Evolutionary conservation across 2,329 filamentous ascomycete species (phyloP).

Genomic region (Akanthomyces uredinophilus): DNA sequence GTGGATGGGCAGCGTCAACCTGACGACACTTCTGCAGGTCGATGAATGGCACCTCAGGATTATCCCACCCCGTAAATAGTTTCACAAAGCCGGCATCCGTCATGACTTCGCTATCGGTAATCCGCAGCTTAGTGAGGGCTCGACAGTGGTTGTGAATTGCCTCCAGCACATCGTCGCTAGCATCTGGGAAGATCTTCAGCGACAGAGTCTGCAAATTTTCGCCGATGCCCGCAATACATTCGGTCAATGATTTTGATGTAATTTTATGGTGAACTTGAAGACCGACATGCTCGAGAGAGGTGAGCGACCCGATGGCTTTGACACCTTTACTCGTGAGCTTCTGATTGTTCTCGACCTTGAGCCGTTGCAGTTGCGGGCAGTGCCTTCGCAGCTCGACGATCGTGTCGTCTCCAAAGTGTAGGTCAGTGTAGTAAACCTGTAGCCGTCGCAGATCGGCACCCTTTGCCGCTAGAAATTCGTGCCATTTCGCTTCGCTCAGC

Average conservation of each 20-base stretch:
- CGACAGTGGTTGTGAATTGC: slow-evolving; percentile 66
- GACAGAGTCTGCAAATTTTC: slow-evolving; percentile 69
- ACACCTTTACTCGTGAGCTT: slow-evolving; percentile 64
- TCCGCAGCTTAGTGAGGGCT: slow-evolving; percentile 68
- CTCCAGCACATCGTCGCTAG: slow-evolving; percentile 65
- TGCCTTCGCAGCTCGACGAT: slow-evolving; percentile 55
- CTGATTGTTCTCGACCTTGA: slow-evolving; percentile 81
- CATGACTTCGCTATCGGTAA: slow-evolving; percentile 70
- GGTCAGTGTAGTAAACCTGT: slow-evolving; percentile 80
- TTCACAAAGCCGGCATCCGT: slow-evolving; percentile 68
- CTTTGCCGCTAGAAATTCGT: slow-evolving; percentile 59
- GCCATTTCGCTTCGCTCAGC: slow-evolving; percentile 71
- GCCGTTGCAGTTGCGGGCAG: slow-evolving; percentile 63
- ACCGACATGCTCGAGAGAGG: slow-evolving; percentile 67
- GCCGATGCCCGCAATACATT: slow-evolving; percentile 60
- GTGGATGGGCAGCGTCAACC: slow-evolving; percentile 64
- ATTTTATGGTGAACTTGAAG: slow-evolving; percentile 60
- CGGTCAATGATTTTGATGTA: slow-evolving; percentile 51
- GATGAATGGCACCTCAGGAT: slow-evolving; percentile 62
- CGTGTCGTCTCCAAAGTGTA: slow-evolving; percentile 69
- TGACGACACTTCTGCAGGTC: slow-evolving; percentile 76
- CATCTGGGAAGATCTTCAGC: slow-evolving; percentile 60
- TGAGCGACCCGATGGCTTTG: slow-evolving; percentile 55
- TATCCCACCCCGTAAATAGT: slow-evolving; percentile 73
- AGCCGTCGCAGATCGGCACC: slow-evolving; percentile 62